phyloP scores from a whole-genome alignment of 1,139 yeast species.

The Taiozyma sp. region DNA sequence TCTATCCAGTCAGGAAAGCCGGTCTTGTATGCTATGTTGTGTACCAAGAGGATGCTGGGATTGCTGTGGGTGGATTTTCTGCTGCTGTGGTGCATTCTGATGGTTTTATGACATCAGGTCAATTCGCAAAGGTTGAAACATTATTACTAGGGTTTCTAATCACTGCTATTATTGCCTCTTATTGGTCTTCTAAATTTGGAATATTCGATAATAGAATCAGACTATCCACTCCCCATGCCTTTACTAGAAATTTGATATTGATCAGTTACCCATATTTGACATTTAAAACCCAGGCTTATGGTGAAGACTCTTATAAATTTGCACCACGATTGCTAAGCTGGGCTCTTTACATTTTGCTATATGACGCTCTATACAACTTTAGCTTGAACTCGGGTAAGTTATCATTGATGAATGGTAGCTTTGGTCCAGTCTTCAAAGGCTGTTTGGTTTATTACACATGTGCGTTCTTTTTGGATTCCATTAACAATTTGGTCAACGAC shows the following conservation, averaged over 20 bases:
- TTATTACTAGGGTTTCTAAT: background rate
- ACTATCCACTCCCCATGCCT: background rate
- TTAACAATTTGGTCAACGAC: background rate
- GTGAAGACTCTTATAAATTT: background rate
- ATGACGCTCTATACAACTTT: background rate
- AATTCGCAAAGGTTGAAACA: background rate
- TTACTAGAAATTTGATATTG: background rate
- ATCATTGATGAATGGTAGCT: background rate
- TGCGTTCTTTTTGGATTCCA: background rate
- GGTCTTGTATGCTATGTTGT: background rate
- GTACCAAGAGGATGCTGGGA: background rate
- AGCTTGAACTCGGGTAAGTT: background rate
- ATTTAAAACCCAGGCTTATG: background rate
- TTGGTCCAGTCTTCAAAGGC: background rate
- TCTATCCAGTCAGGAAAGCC: background rate
- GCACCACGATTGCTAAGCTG: background rate
- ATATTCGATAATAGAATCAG: background rate
- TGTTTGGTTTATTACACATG: background rate
- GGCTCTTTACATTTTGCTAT: background rate
- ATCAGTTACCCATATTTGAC: background rate
- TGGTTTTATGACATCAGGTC: background rate
- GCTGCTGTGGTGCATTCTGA: background rate
- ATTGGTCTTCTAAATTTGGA: background rate
- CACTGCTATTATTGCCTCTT: background rate
- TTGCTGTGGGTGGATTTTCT: background rate